A percentile compares a stretch with the other conserved stretches of the same genome.
Conservation (phyloP, 73 alveolate genomes). For the Blepharisma japonicum region DNA sequence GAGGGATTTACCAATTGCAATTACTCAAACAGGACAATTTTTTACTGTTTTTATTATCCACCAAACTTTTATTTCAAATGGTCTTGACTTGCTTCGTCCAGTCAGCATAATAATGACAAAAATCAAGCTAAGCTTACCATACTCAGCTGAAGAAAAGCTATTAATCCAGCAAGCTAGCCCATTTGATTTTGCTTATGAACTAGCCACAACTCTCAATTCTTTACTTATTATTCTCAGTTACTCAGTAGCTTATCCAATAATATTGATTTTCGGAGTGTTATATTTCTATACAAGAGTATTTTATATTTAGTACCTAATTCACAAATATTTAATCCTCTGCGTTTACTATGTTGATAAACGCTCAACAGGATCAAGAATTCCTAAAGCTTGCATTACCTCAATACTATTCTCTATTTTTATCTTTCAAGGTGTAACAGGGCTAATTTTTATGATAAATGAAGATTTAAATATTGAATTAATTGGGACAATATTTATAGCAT, state of each 20-base stretch:
- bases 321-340: background rate
- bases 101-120: background rate
- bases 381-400: background rate
- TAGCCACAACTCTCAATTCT: background rate
- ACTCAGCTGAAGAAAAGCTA: background rate
- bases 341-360: background rate
- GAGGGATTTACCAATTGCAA: constrained; percentile 4
- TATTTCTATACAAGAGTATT: background rate
- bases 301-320: background rate
- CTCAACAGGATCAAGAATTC: background rate
- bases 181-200: constrained; percentile 14
- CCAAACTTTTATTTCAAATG: background rate
- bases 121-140: background rate
- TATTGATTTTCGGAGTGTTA: background rate
- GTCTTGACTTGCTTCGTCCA: background rate
- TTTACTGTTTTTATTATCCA: constrained; percentile 17
- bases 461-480: too few relatives aligned
- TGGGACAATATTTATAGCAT: too few relatives aligned
- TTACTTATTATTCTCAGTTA: background rate
- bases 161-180: background rate
- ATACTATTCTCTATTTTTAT: background rate
- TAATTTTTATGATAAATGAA: too few relatives aligned
- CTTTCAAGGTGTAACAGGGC: background rate
- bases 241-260: constrained; percentile 24
- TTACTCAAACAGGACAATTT: background rate